Evolutionary conservation across 331 rosid species (phyloP).

Genomic region (Rosa hybrid): DNA sequence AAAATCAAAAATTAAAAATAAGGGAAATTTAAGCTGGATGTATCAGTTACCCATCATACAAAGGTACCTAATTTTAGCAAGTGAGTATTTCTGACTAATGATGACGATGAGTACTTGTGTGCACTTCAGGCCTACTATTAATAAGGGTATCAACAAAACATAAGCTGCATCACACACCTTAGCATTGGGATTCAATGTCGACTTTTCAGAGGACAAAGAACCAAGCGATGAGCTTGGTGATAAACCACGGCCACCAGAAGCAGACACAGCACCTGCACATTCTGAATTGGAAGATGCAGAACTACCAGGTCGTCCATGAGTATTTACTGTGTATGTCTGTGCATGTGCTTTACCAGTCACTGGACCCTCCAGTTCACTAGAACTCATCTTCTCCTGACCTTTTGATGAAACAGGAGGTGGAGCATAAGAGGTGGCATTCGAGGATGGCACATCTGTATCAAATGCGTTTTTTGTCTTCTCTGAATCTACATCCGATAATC

Average conservation of each 20-base stretch:
- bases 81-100: background rate
- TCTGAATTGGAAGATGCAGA: slow-evolving; percentile 63
- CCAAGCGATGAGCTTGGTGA: slow-evolving; percentile 90
- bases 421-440: slow-evolving; percentile 33
- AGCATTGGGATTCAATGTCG: slow-evolving; percentile 78
- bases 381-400: slow-evolving; percentile 46
- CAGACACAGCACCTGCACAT: slow-evolving; percentile 39
- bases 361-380: slow-evolving; percentile 43
- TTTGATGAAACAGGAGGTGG: slow-evolving; percentile 43
- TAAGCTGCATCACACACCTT: slow-evolving; percentile 50
- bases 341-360: slow-evolving; percentile 46
- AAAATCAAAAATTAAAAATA: background rate
- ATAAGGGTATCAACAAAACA: background rate
- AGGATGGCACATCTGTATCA: slow-evolving; percentile 43
- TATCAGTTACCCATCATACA: background rate
- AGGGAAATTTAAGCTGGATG: background rate
- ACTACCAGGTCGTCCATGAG: slow-evolving; percentile 65
- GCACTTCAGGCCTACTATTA: background rate
- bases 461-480: slow-evolving; percentile 51
- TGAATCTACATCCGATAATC: slow-evolving; percentile 49
- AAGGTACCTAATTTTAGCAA: background rate
- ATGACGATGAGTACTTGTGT: background rate
- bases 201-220: slow-evolving; percentile 80
- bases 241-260: slow-evolving; percentile 59
- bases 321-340: slow-evolving; percentile 45